Percentiles rank a stretch among this genome's conserved stretches.
Conservation (phyloP, 1,139 yeast species). For the Hemisphaericaspora xylofermentans region DNA sequence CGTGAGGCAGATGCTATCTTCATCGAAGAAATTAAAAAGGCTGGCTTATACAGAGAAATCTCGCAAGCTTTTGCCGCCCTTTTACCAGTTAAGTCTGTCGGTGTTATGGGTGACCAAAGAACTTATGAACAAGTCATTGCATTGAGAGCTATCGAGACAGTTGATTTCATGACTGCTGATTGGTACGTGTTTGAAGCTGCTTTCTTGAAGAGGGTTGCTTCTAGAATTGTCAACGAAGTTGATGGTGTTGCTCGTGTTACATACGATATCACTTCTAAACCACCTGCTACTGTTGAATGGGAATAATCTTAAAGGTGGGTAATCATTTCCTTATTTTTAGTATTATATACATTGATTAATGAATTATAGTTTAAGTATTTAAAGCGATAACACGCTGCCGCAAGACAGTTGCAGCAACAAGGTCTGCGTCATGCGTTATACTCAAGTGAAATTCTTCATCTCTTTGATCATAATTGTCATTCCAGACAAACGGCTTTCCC, state of each 20-base stretch:
- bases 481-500: slow-evolving; percentile 42
- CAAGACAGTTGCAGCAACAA: slow-evolving; percentile 49
- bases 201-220: slow-evolving; percentile 89
- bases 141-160: slow-evolving; percentile 94
- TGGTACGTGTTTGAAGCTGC: slow-evolving; percentile 94
- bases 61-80: slow-evolving; percentile 98
- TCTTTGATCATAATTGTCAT: slow-evolving; percentile 25
- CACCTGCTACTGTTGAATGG: slow-evolving; percentile 99
- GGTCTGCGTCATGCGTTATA: slow-evolving; percentile 66
- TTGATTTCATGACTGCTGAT: slow-evolving; percentile 99
- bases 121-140: slow-evolving; percentile 99
- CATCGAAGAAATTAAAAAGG: slow-evolving; percentile 91
- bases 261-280: slow-evolving; percentile 97
- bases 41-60: slow-evolving; percentile 88
- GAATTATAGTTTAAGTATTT: neutral
- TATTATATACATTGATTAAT: neutral
- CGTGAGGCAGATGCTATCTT: slow-evolving; percentile 95
- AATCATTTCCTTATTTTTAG: neutral
- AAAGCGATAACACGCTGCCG: slow-evolving; percentile 27
- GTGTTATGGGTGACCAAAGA: slow-evolving; percentile 99
- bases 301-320: slow-evolving; percentile 68
- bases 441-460: slow-evolving; percentile 54
- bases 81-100: slow-evolving; percentile 96
- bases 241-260: slow-evolving; percentile 99
- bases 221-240: slow-evolving; percentile 97